A percentile compares a stretch with the other conserved stretches of the same genome.
Conservation (phyloP, 192 early-diverging fungal species). For the Coemansia sp. region DNA sequence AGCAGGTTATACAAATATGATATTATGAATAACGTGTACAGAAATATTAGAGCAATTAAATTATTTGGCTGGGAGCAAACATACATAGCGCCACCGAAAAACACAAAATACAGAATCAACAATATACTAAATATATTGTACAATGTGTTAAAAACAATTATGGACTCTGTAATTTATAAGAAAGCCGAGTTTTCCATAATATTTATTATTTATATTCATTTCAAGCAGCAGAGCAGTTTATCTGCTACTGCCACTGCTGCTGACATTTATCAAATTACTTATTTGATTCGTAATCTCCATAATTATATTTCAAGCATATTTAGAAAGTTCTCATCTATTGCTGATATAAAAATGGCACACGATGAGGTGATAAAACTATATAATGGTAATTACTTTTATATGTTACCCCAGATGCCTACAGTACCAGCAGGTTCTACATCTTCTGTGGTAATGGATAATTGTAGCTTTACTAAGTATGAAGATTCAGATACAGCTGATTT, state of each 20-base stretch:
- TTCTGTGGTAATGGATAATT: neutral
- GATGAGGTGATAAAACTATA: neutral
- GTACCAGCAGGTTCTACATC: conserved; percentile 11
- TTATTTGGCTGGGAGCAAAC: conserved; percentile 42
- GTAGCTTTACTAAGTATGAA: conserved; percentile 9
- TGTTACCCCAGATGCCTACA: neutral
- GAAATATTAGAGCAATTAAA: conserved; percentile 15
- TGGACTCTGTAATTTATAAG: neutral
- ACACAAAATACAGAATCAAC: neutral
- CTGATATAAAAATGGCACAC: neutral
- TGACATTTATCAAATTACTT: conserved; percentile 11
- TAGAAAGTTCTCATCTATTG: neutral
- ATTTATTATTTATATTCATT: conserved; percentile 4
- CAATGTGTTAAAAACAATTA: conserved; percentile 5
- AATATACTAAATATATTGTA: conserved; percentile 31
- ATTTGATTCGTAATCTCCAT: neutral
- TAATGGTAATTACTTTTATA: neutral
- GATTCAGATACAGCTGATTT: conserved; percentile 13
- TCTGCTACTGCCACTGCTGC: conserved; percentile 15
- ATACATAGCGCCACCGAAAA: conserved; percentile 6
- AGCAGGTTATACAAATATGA: neutral
- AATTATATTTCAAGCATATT: neutral
- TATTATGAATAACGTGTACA: neutral
- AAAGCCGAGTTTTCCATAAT: neutral
- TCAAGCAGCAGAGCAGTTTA: neutral